phyloP scores from a whole-genome alignment of 2,329 filamentous ascomycete species.

The Botryotinia narcissicola region DNA sequence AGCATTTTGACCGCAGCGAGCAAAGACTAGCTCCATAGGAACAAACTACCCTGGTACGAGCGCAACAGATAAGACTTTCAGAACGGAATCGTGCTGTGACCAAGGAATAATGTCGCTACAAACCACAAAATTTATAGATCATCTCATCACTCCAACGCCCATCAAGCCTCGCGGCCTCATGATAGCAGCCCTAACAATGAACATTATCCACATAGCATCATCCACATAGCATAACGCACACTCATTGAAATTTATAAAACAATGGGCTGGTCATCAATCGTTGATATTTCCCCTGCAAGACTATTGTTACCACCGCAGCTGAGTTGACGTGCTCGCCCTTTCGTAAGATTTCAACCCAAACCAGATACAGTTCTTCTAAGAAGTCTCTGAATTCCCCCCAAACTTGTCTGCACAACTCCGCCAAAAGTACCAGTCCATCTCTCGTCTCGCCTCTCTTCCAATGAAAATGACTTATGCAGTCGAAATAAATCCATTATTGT shows the following conservation, averaged over 20 bases:
- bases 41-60: accelerated
- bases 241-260: background rate
- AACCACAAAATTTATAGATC: too few relatives aligned
- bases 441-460: background rate
- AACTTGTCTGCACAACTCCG: background rate
- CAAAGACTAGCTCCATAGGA: accelerated
- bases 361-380: too few relatives aligned
- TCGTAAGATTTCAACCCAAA: background rate
- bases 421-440: too few relatives aligned
- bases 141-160: background rate
- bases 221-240: background rate
- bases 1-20: background rate
- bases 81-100: background rate
- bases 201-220: background rate
- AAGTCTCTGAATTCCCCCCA: background rate
- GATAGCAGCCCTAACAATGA: background rate
- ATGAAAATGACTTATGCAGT: background rate
- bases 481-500: background rate
- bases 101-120: background rate
- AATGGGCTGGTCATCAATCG: background rate
- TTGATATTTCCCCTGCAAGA: background rate
- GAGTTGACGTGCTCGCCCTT: too few relatives aligned
- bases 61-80: background rate
- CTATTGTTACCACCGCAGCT: background rate
- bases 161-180: background rate